Evolutionary conservation across 1,284 basidiomycete genomes (phyloP).

Genomic region (Sutorius eximius): DNA sequence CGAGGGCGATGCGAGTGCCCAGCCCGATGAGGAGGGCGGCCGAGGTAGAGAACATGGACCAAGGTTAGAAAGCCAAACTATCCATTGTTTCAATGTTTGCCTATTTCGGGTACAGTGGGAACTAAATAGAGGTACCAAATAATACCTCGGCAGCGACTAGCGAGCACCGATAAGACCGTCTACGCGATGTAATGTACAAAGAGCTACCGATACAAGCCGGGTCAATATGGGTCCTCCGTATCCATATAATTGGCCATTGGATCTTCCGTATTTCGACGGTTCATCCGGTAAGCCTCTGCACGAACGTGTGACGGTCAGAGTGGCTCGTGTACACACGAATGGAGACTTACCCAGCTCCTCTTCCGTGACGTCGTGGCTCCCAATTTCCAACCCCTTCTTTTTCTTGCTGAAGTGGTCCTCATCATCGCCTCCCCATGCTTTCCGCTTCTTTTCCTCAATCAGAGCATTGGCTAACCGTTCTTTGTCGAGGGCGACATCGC

Average conservation of each 20-base stretch:
- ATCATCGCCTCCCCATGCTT: conserved; percentile 56
- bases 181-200: conserved; percentile 31
- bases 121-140: conserved; percentile 35
- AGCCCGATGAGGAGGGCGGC: conserved; percentile 52
- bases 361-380: conserved; percentile 80
- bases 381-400: conserved; percentile 47
- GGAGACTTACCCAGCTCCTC: conserved; percentile 82
- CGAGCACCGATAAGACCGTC: conserved; percentile 1
- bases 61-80: conserved; percentile 20
- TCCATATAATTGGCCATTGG: conserved; percentile 89
- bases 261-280: conserved; percentile 69
- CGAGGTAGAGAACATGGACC: conserved; percentile 44
- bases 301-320: conserved; percentile 15
- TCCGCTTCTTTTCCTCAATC: conserved; percentile 80
- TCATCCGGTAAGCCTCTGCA: conserved; percentile 84
- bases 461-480: conserved; percentile 68
- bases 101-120: conserved; percentile 32
- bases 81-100: conserved; percentile 22
- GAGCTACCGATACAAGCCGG: conserved; percentile 6
- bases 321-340: conserved; percentile 1
- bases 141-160: conserved; percentile 1
- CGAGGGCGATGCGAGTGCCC: conserved; percentile 67
- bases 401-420: conserved; percentile 62
- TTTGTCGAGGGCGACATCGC: conserved; percentile 71
- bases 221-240: conserved; percentile 37